Percentiles rank a stretch among this genome's conserved stretches.
phyloP scores from a whole-genome alignment of 1,284 basidiomycete genomes.

The Papiliotrema flavescens region DNA sequence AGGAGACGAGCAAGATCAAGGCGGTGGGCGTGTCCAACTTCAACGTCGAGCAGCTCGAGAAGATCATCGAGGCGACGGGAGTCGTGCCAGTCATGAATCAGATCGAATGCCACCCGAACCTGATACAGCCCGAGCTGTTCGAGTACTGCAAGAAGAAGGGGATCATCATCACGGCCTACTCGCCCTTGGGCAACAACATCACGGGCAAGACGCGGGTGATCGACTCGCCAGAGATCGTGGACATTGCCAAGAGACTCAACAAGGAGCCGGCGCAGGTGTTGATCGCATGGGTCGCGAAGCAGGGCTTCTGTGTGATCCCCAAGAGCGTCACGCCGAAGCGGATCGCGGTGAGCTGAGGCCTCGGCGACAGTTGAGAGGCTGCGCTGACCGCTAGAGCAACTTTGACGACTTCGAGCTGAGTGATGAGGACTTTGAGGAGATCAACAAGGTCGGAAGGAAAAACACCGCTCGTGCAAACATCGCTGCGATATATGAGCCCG shows the following conservation, averaged over 20 bases:
- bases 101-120: constrained; percentile 73
- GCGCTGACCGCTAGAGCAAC: constrained; percentile 53
- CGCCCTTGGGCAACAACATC: constrained; percentile 69
- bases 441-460: constrained; percentile 57
- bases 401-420: constrained; percentile 64
- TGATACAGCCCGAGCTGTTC: constrained; percentile 43
- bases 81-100: constrained; percentile 77
- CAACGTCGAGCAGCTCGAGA: constrained; percentile 62
- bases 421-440: constrained; percentile 60
- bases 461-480: constrained; percentile 61
- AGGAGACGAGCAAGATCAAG: constrained; percentile 40
- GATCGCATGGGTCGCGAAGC: constrained; percentile 62
- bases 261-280: constrained; percentile 66
- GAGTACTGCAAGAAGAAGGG: constrained; percentile 59
- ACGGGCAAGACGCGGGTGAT: constrained; percentile 35
- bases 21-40: constrained; percentile 71
- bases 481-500: constrained; percentile 58
- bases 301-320: constrained; percentile 69
- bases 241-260: constrained; percentile 58
- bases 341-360: constrained; percentile 47
- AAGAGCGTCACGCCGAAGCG: constrained; percentile 58
- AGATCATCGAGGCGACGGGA: constrained; percentile 68
- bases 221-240: constrained; percentile 55
- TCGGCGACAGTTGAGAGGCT: constrained; percentile 11
- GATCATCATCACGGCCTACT: constrained; percentile 80